Evolutionary conservation across 805 yeast genomes (phyloP), one percentile per base, ranked within the genome.

Genomic region (Candida insectorum): DNA sequence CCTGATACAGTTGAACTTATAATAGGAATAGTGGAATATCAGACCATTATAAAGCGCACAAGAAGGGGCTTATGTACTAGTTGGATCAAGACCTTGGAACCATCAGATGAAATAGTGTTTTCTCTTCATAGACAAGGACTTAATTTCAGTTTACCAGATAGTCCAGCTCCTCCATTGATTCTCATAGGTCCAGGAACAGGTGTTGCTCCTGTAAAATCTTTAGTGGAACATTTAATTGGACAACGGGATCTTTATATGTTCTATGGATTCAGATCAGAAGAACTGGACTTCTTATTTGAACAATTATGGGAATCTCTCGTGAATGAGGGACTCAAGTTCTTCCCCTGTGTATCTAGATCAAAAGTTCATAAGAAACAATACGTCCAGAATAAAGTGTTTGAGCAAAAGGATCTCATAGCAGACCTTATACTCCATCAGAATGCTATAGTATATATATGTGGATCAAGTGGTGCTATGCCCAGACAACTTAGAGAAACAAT

Each of bases 111-210:
- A 5, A 49, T 89, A 2, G 58, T 75, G 10, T 79, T 75, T 40
- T 70, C 75, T 16, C 41, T 81, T 6, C 71, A 73, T 36, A 54
- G 58, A 19, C 74, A 79, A 41, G 55, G 64, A 10, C 42, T 78
- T 27, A 57, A 56, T 25, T 60, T 72, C 10, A 31, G 32, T 10
- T 22, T 22, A 7, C 38, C 47, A 5, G 28, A 24, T 3, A 40
- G 25, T 10, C 37, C 53, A 31, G 7, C 30, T 24, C 52, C 58
- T 27, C 54, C 95, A 0, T 59, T 84, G 16, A 60, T 93, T 3
- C 65, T 91, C 73, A 70, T 91, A 4, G 82, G 91, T 2, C 95
- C 98, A 0, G 99, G 98, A 3, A 94, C 97, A 0, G 99, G 99
- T 2, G 68, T 93, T 8, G 98, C 99, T 0, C 98, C 98, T 2